phyloP scores from a whole-genome alignment of 2,329 filamentous ascomycete genomes.

The Magnaporthiopsis rhizophila region DNA sequence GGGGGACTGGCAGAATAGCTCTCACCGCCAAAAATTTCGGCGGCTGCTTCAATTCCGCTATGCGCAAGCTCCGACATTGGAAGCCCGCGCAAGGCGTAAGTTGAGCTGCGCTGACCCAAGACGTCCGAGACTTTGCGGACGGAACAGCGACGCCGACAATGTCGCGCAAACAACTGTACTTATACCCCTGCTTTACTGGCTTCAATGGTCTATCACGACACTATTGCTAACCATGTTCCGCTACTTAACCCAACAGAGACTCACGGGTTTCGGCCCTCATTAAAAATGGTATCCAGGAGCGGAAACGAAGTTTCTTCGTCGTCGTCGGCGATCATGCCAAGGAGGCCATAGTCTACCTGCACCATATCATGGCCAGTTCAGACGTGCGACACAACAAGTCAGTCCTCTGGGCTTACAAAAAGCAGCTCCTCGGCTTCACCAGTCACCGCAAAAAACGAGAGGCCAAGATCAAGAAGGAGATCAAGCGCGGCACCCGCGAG shows the following conservation, averaged over 20 bases:
- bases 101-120: background rate
- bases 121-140: background rate
- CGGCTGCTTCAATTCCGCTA: background rate
- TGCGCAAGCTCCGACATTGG: constrained; percentile 1
- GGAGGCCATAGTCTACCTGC: constrained; percentile 88
- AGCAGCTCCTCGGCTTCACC: constrained; percentile 89
- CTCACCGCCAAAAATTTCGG: constrained; percentile 6
- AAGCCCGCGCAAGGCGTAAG: background rate
- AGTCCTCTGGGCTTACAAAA: constrained; percentile 98
- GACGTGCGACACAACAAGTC: constrained; percentile 94
- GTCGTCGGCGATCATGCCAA: constrained; percentile 94
- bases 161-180: constrained; percentile 9
- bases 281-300: constrained; percentile 84
- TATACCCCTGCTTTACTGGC: background rate
- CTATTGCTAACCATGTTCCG: background rate
- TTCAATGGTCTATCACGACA: background rate
- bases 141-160: background rate
- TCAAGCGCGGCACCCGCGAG: constrained; percentile 89
- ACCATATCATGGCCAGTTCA: constrained; percentile 78
- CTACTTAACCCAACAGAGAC: constrained; percentile 46
- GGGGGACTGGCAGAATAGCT: constrained; percentile 3
- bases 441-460: constrained; percentile 97
- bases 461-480: constrained; percentile 95
- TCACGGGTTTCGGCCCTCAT: constrained; percentile 87
- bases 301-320: constrained; percentile 97